phyloP scores from a whole-genome alignment of 495 filamentous ascomycete species.

The Emericellopsis terricola region DNA sequence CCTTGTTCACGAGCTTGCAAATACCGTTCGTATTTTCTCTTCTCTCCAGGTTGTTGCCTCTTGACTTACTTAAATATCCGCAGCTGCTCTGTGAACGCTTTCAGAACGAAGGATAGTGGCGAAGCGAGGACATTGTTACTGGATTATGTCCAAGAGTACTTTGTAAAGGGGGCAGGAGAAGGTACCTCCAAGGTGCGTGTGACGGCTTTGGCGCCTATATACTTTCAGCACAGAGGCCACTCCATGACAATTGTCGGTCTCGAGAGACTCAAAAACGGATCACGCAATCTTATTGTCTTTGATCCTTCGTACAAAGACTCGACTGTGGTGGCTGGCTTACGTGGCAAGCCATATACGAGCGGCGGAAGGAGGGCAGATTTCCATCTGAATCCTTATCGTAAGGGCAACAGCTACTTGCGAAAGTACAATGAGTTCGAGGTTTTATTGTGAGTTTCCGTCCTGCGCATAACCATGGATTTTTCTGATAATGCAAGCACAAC shows the following conservation, averaged over 20 bases:
- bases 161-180: conserved; percentile 27
- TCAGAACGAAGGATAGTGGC: conserved; percentile 14
- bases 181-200: conserved; percentile 35
- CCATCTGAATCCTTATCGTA: conserved; percentile 47
- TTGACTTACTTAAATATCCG: no score
- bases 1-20: conserved; percentile 49
- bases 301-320: conserved; percentile 75
- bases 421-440: conserved; percentile 65
- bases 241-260: conserved; percentile 86
- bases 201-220: conserved; percentile 66
- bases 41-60: no score
- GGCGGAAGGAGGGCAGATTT: background rate
- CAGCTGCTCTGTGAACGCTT: conserved; percentile 19
- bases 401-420: conserved; percentile 44
- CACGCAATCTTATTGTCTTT: conserved; percentile 62
- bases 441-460: conserved; percentile 57
- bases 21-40: no score
- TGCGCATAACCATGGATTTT: no score
- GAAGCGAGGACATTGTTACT: conserved; percentile 30
- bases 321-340: conserved; percentile 35
- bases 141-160: conserved; percentile 56
- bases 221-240: conserved; percentile 81
- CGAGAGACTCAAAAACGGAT: conserved; percentile 47
- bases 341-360: conserved; percentile 14
- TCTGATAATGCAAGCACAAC: no score